Percentiles rank a stretch among this genome's conserved stretches.
Evolutionary conservation across 2,329 filamentous ascomycete genomes (phyloP).

Genomic region (Penicillium capsulatum): DNA sequence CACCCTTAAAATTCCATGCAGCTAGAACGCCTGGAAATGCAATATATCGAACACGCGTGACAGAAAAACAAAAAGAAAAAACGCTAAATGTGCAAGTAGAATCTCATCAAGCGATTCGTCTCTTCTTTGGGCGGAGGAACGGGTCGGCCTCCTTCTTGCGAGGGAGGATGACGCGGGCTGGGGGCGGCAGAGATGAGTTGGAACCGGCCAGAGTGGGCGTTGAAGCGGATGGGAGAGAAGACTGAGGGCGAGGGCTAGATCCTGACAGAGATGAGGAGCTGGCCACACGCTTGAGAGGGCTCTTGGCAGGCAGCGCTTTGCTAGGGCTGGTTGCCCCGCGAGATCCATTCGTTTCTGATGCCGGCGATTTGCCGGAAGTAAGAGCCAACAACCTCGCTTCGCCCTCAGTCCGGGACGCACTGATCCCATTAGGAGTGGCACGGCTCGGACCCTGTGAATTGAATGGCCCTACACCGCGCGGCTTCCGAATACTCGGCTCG

Average conservation of each 20-base stretch:
- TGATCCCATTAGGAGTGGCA: not conserved
- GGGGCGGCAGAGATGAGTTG: not conserved
- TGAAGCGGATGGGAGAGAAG: too few relatives aligned
- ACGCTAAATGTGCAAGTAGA: too few relatives aligned
- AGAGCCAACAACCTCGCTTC: slow-evolving; percentile 21
- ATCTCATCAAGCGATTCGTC: slow-evolving; percentile 19
- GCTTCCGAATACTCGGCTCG: slow-evolving; percentile 7
- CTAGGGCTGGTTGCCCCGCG: too few relatives aligned
- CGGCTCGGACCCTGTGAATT: not conserved
- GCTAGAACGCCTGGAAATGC: slow-evolving; percentile 1
- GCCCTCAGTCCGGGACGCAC: slow-evolving; percentile 11
- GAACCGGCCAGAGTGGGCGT: too few relatives aligned
- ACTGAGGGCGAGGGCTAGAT: too few relatives aligned
- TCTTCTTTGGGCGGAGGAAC: slow-evolving; percentile 33
- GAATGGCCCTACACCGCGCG: slow-evolving; percentile 20
- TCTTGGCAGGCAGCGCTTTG: not conserved
- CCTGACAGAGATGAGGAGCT: too few relatives aligned
- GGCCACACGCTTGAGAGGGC: slow-evolving; percentile 9
- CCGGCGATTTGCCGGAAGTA: slow-evolving; percentile 23
- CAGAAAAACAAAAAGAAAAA: too few relatives aligned
- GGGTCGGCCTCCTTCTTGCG: slow-evolving; percentile 30
- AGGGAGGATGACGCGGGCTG: slow-evolving; percentile 20
- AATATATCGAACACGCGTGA: not conserved
- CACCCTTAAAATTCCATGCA: too few relatives aligned
- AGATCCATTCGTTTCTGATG: not conserved